Evolutionary conservation across 805 yeast genomes (phyloP), one percentile per base, ranked within the genome.

Genomic region (Blastobotrys parvus): DNA sequence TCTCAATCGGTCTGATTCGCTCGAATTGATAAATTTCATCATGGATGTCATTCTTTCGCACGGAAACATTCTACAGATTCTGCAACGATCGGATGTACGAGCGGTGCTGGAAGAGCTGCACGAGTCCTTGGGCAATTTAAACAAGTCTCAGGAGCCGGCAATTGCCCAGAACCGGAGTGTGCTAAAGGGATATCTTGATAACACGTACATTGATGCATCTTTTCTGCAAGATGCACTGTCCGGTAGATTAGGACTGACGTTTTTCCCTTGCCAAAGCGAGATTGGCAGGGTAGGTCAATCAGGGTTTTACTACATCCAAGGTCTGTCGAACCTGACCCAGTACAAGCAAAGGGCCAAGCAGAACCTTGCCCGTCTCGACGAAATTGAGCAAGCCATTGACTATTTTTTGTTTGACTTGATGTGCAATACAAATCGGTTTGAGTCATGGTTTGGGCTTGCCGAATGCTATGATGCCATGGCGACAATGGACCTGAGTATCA

Each of bases 401-500:
- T 73, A 80, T 59, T 69, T 88, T 45, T 72, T 70, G 39, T 65
- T 69, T 42, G 97, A 92, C 58, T 60, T 92, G 15, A 54, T 78
- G 1, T 79, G 79, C 52, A 78, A 82, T 3, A 71, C 82, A 1
- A 64, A 72, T 32, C 65, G 96, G 23, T 70, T 81, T 38, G 98
- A 92, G 60, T 77, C 85, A 6, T 92, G 99, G 99, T 67, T 78
- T 33, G 69, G 86, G 1, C 59, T 92, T 11, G 95, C 94, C 0
- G 87, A 81, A 55, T 79, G 90, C 0, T 88, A 73, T 52, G 80
- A 88, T 0, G 78, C 69, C 45, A 64, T 84, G 33, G 94, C 82
- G 0, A 97, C 90, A 50, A 95, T 88, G 59, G 95, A 86, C 49
- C 62, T 92, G 44, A 77, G 85, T n/a, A 87, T 95, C 94, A 83